These are phyloP conservation scores for Melampsora occidentalis DNA, from an alignment of 1,284 basidiomycete species.

Conservation along the genomic window DNA sequence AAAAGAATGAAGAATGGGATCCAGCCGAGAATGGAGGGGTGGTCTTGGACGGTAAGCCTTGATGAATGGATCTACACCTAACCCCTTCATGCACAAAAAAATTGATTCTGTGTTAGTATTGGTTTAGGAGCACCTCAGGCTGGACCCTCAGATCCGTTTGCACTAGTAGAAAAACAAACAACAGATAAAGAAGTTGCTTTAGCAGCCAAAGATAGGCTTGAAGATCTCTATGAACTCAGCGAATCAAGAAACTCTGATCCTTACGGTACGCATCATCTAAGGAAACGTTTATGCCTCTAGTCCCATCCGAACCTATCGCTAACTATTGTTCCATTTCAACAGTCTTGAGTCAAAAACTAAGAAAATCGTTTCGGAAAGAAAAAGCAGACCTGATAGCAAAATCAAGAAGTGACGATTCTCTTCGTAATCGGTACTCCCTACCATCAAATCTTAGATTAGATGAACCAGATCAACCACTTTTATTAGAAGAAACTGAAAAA, in stretches of 20 bases:
- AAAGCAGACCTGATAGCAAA: slow-evolving; percentile 57
- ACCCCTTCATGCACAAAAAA: neutral
- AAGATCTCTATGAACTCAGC: slow-evolving; percentile 63
- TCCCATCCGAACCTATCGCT: neutral
- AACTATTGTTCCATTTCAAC: slow-evolving; percentile 79
- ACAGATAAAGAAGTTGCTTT: slow-evolving; percentile 69
- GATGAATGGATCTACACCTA: slow-evolving; percentile 2
- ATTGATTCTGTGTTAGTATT: no score
- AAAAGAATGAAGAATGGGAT: slow-evolving; percentile 93
- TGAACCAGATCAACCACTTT: slow-evolving; percentile 11
- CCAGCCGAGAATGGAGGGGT: slow-evolving; percentile 90
- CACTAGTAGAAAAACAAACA: slow-evolving; percentile 79
- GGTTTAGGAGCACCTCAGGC: slow-evolving; percentile 49
- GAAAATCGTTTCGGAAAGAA: slow-evolving; percentile 76
- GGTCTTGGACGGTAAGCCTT: slow-evolving; percentile 70
- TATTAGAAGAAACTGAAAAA: slow-evolving; percentile 7
- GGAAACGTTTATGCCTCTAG: neutral
- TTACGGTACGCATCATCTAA: slow-evolving; percentile 15
- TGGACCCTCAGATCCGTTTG: slow-evolving; percentile 72
- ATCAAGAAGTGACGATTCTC: slow-evolving; percentile 27
- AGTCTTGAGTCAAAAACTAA: slow-evolving; percentile 66
- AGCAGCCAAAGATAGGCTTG: slow-evolving; percentile 73
- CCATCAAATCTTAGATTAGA: slow-evolving; percentile 25
- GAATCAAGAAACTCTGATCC: slow-evolving; percentile 42
- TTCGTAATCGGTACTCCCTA: slow-evolving; percentile 32